Evolutionary conservation across 306 rosid species (phyloP).

Genomic region (Lablab purpureus): DNA sequence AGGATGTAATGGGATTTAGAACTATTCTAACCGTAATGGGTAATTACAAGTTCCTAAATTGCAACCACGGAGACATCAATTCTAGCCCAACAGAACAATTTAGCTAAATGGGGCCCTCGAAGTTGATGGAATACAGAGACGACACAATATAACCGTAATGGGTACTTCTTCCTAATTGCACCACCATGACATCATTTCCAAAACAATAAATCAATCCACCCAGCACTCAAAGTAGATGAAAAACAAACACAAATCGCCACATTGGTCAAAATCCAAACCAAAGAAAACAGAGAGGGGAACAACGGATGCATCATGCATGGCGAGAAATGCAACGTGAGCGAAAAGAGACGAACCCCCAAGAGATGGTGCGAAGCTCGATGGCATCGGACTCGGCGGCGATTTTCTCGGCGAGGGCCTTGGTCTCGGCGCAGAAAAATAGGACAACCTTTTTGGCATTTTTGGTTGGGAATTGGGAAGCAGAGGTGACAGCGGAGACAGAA

Average conservation of each 20-base stretch:
- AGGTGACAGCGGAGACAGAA: constrained; percentile 57
- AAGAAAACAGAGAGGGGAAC: neutral
- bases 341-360: constrained; percentile 68
- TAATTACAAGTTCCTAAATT: constrained; percentile 31
- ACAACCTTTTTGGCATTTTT: constrained; percentile 69
- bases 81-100: constrained; percentile 6
- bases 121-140: constrained; percentile 13
- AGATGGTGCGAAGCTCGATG: constrained; percentile 77
- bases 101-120: constrained; percentile 16
- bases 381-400: constrained; percentile 74
- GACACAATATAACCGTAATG: constrained; percentile 1
- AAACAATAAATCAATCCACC: constrained; percentile 10
- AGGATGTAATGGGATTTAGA: neutral
- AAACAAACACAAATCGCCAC: constrained; percentile 29
- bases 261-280: constrained; percentile 21
- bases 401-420: constrained; percentile 75
- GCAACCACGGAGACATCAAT: constrained; percentile 6
- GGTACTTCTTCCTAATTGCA: constrained; percentile 17
- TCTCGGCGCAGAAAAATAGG: constrained; percentile 87
- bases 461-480: constrained; percentile 51
- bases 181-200: constrained; percentile 9
- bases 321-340: neutral
- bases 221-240: neutral
- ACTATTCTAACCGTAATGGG: neutral
- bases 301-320: neutral